Conservation (phyloP, 2,329 filamentous ascomycete species). For the Penicillium concentricum region DNA sequence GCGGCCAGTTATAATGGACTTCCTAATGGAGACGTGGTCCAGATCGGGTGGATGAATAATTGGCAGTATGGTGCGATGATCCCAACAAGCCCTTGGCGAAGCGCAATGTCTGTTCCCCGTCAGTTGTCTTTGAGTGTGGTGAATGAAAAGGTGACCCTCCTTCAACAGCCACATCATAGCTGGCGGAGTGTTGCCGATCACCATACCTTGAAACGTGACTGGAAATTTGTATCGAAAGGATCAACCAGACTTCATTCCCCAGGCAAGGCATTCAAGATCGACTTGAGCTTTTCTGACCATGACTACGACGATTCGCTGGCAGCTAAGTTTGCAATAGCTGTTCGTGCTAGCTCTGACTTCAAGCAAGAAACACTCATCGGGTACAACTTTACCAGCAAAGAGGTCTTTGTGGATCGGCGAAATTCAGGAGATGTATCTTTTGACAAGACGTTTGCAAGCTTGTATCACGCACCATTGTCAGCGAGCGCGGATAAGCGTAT, state of each 20-base stretch:
- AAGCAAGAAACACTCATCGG: constrained; percentile 27
- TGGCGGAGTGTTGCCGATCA: constrained; percentile 8
- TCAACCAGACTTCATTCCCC: constrained; percentile 12
- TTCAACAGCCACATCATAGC: constrained; percentile 16
- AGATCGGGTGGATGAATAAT: constrained; percentile 33
- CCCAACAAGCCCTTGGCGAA: constrained; percentile 28
- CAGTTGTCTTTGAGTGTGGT: constrained; percentile 22
- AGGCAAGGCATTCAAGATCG: constrained; percentile 21
- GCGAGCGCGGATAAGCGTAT: constrained; percentile 19
- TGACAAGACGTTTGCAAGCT: constrained; percentile 23
- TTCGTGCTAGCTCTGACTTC: constrained; percentile 20
- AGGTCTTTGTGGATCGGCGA: constrained; percentile 27
- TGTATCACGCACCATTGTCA: constrained; percentile 20
- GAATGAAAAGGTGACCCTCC: constrained; percentile 8
- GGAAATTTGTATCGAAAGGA: constrained; percentile 11
- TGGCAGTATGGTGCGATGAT: constrained; percentile 28
- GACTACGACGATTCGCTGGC: background rate
- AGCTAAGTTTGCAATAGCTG: constrained; percentile 21
- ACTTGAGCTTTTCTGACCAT: constrained; percentile 20
- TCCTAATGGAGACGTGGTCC: constrained; percentile 13
- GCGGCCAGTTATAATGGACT: constrained; percentile 24
- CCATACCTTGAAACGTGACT: background rate
- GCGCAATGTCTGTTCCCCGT: constrained; percentile 29
- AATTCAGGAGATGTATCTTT: constrained; percentile 23
- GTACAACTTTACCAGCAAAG: constrained; percentile 25